Base-by-base conservation (phyloP, 192 early-diverging fungal species). In the Linnemannia exigua region DNA sequence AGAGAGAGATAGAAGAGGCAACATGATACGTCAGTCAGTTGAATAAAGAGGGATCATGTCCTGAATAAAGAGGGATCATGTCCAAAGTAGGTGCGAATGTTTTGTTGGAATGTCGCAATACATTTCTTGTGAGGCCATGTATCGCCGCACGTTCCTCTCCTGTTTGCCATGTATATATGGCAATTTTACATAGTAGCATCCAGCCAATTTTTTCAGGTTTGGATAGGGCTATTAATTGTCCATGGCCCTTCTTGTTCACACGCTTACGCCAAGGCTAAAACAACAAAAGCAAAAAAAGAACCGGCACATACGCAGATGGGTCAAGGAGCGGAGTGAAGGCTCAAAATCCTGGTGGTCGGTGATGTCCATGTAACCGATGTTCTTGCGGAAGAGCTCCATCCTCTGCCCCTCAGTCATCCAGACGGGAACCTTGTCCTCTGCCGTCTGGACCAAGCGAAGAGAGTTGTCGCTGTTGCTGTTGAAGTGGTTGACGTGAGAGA, bases 351-450 rank as follows among this genome's bases (percentile, higher is more conserved):
- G 85, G 61, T 90, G 81, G 79, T 98, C 96, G 37, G 98, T 99
- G 51, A 98, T 91, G 82, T 99, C 98, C 90, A 98, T 96, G 82
- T 95, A 99, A 31, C 91, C 88, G 68, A 93, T 91, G 38, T 93
- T 90, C 14, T 88, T 84, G n/a, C 94, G 92, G 70, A 94, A 88
- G 67, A 99, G 91, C 2, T 81, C 90, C 47, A 94, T 66, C 58
- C 96, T 94, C 76, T 97, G 89, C 5, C 81, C 79, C 25, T 92
- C 80, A 16, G 78, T 80, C 87, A 94, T 91, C 92, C 92, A 95
- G 48, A 86, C 87, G 47, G 94, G 87, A 35, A 81, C 81, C 44
- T 89, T 81, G 31, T 82, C 79, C 61, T 94, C 92, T 33, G 78
- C 66, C 38, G 87, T 89, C 67, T 87, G 88, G 52, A 89, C 80